Evolutionary conservation across 768 basidiomycete species (phyloP).

Genomic region (Candolleomyces efflorescens): DNA sequence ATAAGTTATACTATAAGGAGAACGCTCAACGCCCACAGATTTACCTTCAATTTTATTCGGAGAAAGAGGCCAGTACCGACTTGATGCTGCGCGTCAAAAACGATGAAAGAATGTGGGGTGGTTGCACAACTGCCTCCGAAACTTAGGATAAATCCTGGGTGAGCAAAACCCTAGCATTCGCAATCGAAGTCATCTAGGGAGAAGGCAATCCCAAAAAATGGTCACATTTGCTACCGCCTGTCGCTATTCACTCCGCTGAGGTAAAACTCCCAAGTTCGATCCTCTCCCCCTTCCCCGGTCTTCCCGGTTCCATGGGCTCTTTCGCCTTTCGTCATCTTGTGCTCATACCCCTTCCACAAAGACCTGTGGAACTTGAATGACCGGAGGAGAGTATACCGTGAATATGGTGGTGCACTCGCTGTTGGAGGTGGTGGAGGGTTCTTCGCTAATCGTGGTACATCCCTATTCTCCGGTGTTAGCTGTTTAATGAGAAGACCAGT

Average conservation of each 20-base stretch:
- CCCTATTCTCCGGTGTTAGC: slow-evolving; percentile 39
- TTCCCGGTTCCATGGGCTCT: slow-evolving; percentile 58
- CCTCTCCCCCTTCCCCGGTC: slow-evolving; percentile 72
- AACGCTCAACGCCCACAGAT: too few species aligned
- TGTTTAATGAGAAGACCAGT: neutral
- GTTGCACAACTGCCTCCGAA: too few species aligned
- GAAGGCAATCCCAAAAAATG: too few species aligned
- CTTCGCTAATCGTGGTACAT: slow-evolving; percentile 72
- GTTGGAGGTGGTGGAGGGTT: slow-evolving; percentile 55
- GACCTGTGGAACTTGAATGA: slow-evolving; percentile 76
- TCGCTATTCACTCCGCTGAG: slow-evolving; percentile 23
- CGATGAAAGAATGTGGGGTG: too few species aligned
- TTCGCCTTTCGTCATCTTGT: slow-evolving; percentile 93
- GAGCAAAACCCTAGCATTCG: too few species aligned
- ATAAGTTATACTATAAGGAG: too few species aligned
- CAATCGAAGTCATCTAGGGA: too few species aligned
- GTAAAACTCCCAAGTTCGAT: slow-evolving; percentile 90
- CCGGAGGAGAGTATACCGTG: slow-evolving; percentile 63
- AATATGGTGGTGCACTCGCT: slow-evolving; percentile 48
- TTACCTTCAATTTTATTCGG: too few species aligned
- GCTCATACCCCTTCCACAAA: slow-evolving; percentile 82
- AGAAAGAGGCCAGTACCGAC: too few species aligned
- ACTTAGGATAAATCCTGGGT: too few species aligned
- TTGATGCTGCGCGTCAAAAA: too few species aligned
- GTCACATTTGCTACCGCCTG: neutral